These are phyloP conservation scores for Lentinula novae-zelandiae DNA, from an alignment of 1,284 basidiomycete genomes.

Conservation along the genomic window DNA sequence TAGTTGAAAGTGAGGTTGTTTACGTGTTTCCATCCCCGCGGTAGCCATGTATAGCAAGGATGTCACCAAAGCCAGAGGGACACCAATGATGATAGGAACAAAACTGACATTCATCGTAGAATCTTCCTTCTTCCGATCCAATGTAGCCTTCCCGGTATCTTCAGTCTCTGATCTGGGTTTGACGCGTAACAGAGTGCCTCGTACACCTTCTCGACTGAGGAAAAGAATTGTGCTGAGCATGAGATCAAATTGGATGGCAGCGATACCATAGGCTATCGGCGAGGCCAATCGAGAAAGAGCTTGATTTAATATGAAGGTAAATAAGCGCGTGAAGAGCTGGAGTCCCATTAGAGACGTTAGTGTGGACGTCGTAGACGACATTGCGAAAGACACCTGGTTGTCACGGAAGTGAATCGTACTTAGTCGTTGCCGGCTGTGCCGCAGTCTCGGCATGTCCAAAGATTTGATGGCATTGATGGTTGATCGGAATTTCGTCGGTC, in stretches of 20 bases:
- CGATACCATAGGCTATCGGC: conserved; percentile 84
- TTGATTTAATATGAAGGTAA: conserved; percentile 91
- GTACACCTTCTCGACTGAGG: conserved; percentile 86
- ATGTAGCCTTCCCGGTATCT: conserved; percentile 5
- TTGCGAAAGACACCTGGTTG: neutral
- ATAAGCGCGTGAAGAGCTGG: conserved; percentile 78
- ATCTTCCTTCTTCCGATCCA: conserved; percentile 5
- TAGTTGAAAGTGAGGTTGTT: conserved; percentile 61
- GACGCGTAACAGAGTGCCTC: conserved; percentile 70
- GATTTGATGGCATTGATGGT: too few relatives aligned
- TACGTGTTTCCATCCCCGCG: conserved; percentile 45
- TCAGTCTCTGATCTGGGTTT: conserved; percentile 14
- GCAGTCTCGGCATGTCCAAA: too few relatives aligned
- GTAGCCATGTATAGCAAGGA: conserved; percentile 46
- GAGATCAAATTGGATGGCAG: conserved; percentile 83
- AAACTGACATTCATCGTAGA: conserved; percentile 48
- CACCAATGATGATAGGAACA: conserved; percentile 55
- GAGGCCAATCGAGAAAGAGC: conserved; percentile 80
- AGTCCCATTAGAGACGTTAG: conserved; percentile 71
- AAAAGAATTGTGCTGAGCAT: conserved; percentile 89
- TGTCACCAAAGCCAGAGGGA: conserved; percentile 46
- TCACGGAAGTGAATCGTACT: too few relatives aligned
- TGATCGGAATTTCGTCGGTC: too few relatives aligned
- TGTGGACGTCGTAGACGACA: conserved; percentile 9
- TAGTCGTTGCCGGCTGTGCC: too few relatives aligned